A percentile compares a stretch with the other conserved stretches of the same genome.
These are phyloP conservation scores for Globisporangium emineosum DNA, from an alignment of 352 stramenopile genomes.

Conservation along the genomic window DNA sequence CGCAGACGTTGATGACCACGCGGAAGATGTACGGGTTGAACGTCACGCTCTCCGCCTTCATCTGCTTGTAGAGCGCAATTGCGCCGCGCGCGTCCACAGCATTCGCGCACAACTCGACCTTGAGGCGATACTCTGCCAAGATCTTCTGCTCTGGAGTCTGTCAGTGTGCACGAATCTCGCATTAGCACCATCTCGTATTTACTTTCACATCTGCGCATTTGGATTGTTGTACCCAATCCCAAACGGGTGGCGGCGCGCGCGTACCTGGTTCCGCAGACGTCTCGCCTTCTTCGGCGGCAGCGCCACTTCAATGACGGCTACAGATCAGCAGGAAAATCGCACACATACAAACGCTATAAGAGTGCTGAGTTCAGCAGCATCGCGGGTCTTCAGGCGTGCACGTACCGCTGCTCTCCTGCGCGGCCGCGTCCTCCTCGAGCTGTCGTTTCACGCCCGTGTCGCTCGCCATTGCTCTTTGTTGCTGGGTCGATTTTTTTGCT, in stretches of 20 bases:
- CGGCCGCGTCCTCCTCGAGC: constrained; percentile 4
- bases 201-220: neutral
- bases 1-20: constrained; percentile 61
- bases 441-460: constrained; percentile 7
- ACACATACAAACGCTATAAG: neutral
- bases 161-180: neutral
- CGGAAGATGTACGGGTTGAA: constrained; percentile 45
- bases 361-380: neutral
- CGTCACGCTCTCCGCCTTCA: constrained; percentile 37
- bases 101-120: constrained; percentile 42
- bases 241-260: constrained; percentile 2
- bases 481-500: constrained; percentile 6
- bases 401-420: constrained; percentile 1
- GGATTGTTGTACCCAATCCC: neutral
- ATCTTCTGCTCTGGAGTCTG: constrained; percentile 45
- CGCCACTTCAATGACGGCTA: constrained; percentile 7
- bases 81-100: constrained; percentile 34
- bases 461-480: constrained; percentile 5
- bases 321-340: neutral
- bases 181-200: neutral
- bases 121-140: constrained; percentile 33
- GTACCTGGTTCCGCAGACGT: constrained; percentile 50
- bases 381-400: neutral
- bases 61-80: constrained; percentile 49
- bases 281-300: constrained; percentile 38